Evolutionary conservation across 1,284 basidiomycete genomes (phyloP), one percentile per base, ranked within the genome.

Genomic region (Rhodotorula sp.): DNA sequence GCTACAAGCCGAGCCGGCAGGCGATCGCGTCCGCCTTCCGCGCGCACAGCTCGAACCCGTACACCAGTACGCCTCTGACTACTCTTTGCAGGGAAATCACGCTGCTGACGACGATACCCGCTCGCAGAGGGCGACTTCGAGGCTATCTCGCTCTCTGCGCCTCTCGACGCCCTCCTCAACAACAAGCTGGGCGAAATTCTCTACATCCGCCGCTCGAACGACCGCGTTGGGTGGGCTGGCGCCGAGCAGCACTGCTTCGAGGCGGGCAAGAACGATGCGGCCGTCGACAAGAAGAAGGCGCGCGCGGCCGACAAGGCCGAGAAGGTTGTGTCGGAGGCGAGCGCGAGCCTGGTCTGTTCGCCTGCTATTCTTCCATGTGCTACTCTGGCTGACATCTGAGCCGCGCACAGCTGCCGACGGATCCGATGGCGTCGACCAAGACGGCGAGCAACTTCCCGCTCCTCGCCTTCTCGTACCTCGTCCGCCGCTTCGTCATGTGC

Each of bases 401-500:
- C 16, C 12, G 27, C 5, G 12, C 21, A 3, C 61, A 77, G 76
- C 73, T 77, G 9, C 76, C 76, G 17, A 44, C 41, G 19, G 76
- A 77, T 41, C 73, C 76, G 19, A 70, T 76, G 71, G 19, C 27
- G 7, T 52, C 58, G 8, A 2, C 50, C 4, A 23, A 23, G 46
- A 62, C 61, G 10, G 61, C 60, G 42, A 67, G 72, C 69, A 77
- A 77, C 58, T 74, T 71, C 55, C 76, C 76, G 10, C 66, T 76
- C 17, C 56, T 73, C 46, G 75, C 75, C 14, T 70, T 71, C 54
- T 21, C 64, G 16, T 77, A 74, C 66, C 66, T 76, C 62, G 21
- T 77, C 34, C 72, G 76, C 23, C 74, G 76, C 42, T 77, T 77
- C 63, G 63, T 76, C 56, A 70, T 76, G 71, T 77, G 74, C 55